Evolutionary conservation across 768 basidiomycete genomes (phyloP).

Genomic region (Russula dissimulans): DNA sequence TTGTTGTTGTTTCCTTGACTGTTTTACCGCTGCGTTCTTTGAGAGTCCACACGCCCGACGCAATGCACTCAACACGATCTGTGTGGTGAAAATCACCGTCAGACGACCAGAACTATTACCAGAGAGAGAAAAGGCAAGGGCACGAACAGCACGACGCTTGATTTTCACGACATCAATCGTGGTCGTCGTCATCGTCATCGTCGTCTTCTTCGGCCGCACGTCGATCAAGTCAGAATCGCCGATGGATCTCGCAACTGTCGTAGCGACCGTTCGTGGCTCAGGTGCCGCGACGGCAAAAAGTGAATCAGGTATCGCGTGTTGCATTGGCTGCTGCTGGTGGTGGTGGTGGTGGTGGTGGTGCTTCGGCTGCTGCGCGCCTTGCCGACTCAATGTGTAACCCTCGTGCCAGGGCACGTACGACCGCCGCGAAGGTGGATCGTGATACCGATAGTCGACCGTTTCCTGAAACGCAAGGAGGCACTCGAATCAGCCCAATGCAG

Average conservation of each 20-base stretch:
- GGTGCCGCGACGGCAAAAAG: neutral
- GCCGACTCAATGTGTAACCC: neutral
- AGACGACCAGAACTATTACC: neutral
- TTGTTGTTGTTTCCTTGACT: neutral
- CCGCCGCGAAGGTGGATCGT: neutral
- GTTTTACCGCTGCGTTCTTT: neutral
- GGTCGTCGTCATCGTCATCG: neutral
- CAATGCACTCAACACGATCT: slow-evolving; percentile 1
- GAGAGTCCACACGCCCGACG: slow-evolving; percentile 1
- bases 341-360: neutral
- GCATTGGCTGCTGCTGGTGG: neutral
- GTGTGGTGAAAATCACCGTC: neutral
- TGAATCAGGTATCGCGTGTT: neutral
- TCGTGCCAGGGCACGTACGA: slow-evolving; percentile 1
- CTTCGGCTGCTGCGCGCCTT: neutral
- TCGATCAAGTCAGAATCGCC: neutral
- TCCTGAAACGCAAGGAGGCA: neutral
- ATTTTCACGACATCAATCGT: neutral
- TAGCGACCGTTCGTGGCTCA: neutral
- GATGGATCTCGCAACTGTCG: neutral
- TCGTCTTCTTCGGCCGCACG: neutral
- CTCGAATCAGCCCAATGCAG: neutral
- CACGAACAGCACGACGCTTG: neutral
- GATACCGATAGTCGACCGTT: slow-evolving; percentile 10
- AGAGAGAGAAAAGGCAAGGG: neutral